Base-by-base conservation (phyloP, 2,329 filamentous ascomycete species). In the Aspergillus luchuensis region DNA sequence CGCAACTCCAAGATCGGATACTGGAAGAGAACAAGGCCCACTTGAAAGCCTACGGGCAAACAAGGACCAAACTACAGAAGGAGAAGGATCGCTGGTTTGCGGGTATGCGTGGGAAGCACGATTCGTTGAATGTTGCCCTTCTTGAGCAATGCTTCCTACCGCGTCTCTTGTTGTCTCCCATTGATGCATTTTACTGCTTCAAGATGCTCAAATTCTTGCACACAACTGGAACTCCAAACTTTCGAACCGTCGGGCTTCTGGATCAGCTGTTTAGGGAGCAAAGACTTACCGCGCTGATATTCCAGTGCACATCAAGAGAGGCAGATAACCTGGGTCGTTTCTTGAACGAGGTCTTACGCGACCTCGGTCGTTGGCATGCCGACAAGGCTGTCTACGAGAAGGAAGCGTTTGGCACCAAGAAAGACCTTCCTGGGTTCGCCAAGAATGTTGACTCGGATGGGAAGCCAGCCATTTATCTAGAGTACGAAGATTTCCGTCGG, bases 61-160 rank as follows among this genome's bases (percentile, higher is more conserved):
- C 87, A 65, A 87, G 88, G 67, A 81, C 86, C 55, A 86, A 90
- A 65, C 79, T 98, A 49, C 86, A 86, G 56, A 88, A 88, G 64
- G 91, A 94, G 69, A 92, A 93, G 72, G 82, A 87, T 66, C 78
- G 84, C 58, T 97, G 93, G 87, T 97, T 98, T 73, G 79, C 84
- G 4, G 83, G 85, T 8, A 83, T 87, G 65, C 84, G 85, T 61
- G 80, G 84, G 21, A 90, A 88, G 68, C 79, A 84, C 41, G 87
- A 90, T 60, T 81, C 80, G 7, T 82, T 96, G 4, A 91, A 94
- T 56, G 87, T 92, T 68, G 84, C 86, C 3, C 79, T 99, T 17
- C 84, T 99, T 8, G 92, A 98, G 76, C 89, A 96, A 69, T 99
- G 95, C 73, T 88, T 99, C 66, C 78, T 98, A n/a, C 95, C 95